Percentiles rank a stretch among this genome's conserved stretches.
These are phyloP conservation scores for Sarocladium strictum DNA, from an alignment of 2,329 filamentous ascomycete species.

Conservation along the genomic window DNA sequence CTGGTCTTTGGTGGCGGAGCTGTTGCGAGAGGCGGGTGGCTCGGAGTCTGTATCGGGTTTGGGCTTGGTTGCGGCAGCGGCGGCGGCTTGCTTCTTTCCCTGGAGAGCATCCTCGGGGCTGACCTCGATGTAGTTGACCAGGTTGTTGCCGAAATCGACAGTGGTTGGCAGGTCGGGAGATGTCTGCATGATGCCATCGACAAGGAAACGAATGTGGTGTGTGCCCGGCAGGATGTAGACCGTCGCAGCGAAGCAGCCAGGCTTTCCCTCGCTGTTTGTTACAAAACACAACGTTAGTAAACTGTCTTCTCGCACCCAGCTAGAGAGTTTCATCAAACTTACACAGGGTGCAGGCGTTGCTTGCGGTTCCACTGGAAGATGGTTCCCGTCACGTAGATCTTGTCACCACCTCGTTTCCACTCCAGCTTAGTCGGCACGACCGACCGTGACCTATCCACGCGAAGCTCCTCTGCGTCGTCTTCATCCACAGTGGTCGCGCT, in stretches of 20 bases:
- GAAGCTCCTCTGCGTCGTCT: constrained; percentile 69
- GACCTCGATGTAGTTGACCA: constrained; percentile 98
- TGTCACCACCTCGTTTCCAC: constrained; percentile 78
- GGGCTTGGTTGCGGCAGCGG: constrained; percentile 19
- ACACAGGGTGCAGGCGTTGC: constrained; percentile 80
- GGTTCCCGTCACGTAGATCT: constrained; percentile 93
- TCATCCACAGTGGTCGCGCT: constrained; percentile 67
- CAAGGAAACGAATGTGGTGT: constrained; percentile 93
- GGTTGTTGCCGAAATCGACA: constrained; percentile 94
- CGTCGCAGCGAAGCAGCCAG: constrained; percentile 65
- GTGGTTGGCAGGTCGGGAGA: constrained; percentile 85
- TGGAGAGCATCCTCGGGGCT: constrained; percentile 62
- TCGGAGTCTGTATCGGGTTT: constrained; percentile 21
- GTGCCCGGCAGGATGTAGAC: constrained; percentile 87
- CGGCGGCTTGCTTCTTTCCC: constrained; percentile 15
- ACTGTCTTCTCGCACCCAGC: neutral
- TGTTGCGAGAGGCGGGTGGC: constrained; percentile 6
- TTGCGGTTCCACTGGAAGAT: constrained; percentile 98
- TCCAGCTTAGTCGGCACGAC: constrained; percentile 80
- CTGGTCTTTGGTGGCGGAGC: constrained; percentile 31
- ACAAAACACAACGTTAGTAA: constrained; percentile 14
- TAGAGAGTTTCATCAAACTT: constrained; percentile 36
- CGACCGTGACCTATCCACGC: constrained; percentile 66
- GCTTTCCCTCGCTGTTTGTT: constrained; percentile 42
- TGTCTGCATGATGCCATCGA: constrained; percentile 89